A percentile compares a stretch with the other conserved stretches of the same genome.
These are phyloP conservation scores for Tricholoma flavovirens DNA, from an alignment of 768 basidiomycete species.

Conservation along the genomic window DNA sequence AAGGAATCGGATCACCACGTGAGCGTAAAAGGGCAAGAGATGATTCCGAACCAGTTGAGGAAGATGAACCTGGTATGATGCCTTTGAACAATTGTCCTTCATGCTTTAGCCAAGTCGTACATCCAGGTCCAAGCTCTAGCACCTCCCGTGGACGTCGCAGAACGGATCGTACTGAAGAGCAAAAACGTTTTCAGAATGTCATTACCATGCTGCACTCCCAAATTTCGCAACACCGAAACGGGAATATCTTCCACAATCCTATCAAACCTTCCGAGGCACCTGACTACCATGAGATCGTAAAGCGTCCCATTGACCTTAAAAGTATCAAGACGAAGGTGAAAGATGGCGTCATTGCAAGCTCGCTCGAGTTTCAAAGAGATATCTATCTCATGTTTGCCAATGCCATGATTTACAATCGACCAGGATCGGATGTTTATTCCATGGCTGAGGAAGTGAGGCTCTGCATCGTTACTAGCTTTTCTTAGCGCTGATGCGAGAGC, in stretches of 20 bases:
- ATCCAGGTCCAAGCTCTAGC: conserved; percentile 25
- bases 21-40: conserved; percentile 59
- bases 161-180: conserved; percentile 38
- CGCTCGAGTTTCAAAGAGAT: conserved; percentile 86
- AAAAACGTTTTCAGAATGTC: conserved; percentile 75
- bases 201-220: conserved; percentile 77
- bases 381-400: conserved; percentile 94
- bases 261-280: conserved; percentile 86
- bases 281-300: conserved; percentile 88
- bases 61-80: conserved; percentile 50
- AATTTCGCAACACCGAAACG: conserved; percentile 81
- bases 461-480: not conserved
- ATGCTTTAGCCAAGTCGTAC: not conserved
- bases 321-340: conserved; percentile 84
- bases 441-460: conserved; percentile 86
- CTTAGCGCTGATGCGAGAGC: not conserved
- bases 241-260: conserved; percentile 86
- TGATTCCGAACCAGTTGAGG: conserved; percentile 61
- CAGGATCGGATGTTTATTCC: conserved; percentile 75
- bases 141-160: conserved; percentile 23
- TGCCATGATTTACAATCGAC: conserved; percentile 94
- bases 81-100: not conserved
- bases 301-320: conserved; percentile 93
- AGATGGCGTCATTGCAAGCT: conserved; percentile 75
- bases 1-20: conserved; percentile 39